A percentile compares a stretch with the other conserved stretches of the same genome.
Evolutionary conservation across 768 basidiomycete genomes (phyloP).

Genomic region (Tricholomella constricta): DNA sequence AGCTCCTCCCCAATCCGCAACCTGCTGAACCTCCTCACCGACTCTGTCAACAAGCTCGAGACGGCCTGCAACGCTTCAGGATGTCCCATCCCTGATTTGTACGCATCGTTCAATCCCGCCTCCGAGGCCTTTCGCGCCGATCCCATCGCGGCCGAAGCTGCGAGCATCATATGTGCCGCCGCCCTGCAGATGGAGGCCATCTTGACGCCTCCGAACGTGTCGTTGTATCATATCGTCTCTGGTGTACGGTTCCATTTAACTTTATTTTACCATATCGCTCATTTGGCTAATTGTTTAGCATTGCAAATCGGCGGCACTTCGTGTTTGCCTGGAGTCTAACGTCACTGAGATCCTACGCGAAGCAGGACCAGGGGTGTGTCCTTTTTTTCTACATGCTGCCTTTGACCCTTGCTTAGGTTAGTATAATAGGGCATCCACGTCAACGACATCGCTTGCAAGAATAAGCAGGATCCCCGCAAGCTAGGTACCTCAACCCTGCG

Average conservation of each 20-base stretch:
- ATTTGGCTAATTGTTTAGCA: conserved; percentile 15
- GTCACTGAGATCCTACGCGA: conserved; percentile 40
- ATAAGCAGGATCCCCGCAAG: conserved; percentile 26
- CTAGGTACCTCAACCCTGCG: conserved; percentile 25
- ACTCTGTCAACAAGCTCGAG: conserved; percentile 23
- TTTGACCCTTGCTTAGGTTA: neutral
- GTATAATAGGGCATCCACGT: conserved; percentile 31
- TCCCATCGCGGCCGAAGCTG: conserved; percentile 27
- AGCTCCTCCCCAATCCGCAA: neutral
- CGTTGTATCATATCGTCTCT: conserved; percentile 24
- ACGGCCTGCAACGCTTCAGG: conserved; percentile 12
- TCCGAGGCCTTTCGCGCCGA: conserved; percentile 29
- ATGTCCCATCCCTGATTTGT: conserved; percentile 23
- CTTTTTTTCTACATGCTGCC: neutral
- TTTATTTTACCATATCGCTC: neutral
- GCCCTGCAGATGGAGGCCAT: conserved; percentile 32
- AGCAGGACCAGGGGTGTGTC: conserved; percentile 29
- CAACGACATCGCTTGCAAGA: conserved; percentile 29
- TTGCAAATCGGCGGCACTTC: conserved; percentile 27
- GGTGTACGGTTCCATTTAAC: conserved; percentile 22
- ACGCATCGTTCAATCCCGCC: conserved; percentile 21
- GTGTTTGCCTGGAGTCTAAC: conserved; percentile 29
- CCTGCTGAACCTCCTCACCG: conserved; percentile 18
- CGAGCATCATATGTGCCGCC: conserved; percentile 31
- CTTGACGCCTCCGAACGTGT: conserved; percentile 26